Percentiles rank a stretch among this genome's conserved stretches.
These are phyloP conservation scores for Ustilago curta DNA, from an alignment of 1,284 basidiomycete genomes.

Conservation along the genomic window DNA sequence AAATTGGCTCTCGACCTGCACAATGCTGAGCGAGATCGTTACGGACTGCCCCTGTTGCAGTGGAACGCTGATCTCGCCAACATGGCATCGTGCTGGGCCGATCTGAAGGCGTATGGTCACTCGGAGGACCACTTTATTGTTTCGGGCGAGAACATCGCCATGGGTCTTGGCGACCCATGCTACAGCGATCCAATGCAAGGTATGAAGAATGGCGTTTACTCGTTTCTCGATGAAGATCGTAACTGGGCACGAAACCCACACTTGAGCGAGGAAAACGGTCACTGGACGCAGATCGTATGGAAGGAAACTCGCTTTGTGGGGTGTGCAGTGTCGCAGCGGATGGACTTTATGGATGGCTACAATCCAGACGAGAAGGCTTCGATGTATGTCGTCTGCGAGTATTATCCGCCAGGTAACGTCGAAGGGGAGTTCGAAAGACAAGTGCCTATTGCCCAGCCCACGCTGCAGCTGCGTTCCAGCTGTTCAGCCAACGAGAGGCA, in stretches of 20 bases:
- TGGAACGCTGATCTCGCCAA: conserved; percentile 54
- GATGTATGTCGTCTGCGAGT: conserved; percentile 48
- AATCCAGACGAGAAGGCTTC: conserved; percentile 5
- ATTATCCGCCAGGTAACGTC: conserved; percentile 47
- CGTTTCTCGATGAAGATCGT: conserved; percentile 51
- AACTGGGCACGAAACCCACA: conserved; percentile 31
- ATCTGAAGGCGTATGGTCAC: conserved; percentile 52
- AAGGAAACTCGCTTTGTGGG: conserved; percentile 37
- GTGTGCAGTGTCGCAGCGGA: conserved; percentile 39
- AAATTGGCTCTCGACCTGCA: conserved; percentile 41
- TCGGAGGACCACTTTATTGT: conserved; percentile 46
- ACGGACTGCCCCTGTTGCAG: conserved; percentile 23
- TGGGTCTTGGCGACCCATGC: conserved; percentile 40
- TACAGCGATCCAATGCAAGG: conserved; percentile 37
- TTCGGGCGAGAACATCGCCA: conserved; percentile 50
- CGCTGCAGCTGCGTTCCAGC: conserved; percentile 25
- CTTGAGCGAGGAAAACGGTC: conserved; percentile 20
- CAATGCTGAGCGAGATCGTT: conserved; percentile 37
- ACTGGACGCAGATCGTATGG: conserved; percentile 45
- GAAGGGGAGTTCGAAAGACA: conserved; percentile 20
- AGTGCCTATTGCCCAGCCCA: conserved; percentile 22
- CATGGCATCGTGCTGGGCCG: conserved; percentile 53
- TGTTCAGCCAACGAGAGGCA: conserved; percentile 48
- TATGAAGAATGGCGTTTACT: conserved; percentile 40
- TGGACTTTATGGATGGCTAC: conserved; percentile 26